Evolutionary conservation across 2,329 filamentous ascomycete species (phyloP), one percentile per base, ranked within the genome.

Genomic region (Fusarium fracticaudum): DNA sequence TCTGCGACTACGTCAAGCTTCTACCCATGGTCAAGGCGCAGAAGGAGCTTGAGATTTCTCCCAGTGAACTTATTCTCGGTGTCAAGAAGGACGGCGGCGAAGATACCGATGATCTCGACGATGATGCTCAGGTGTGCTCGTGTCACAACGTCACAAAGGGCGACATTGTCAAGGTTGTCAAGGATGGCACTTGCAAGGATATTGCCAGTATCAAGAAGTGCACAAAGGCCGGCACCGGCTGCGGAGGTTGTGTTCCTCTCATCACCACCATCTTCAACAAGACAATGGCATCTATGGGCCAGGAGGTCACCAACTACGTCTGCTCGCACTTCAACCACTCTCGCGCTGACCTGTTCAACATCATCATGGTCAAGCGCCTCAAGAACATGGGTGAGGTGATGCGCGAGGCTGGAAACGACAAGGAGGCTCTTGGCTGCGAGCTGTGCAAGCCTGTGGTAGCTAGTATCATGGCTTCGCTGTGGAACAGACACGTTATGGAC

Each of bases 91-190:
- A 90, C 0, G 93, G 91, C 0, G 93, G 91, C 6, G 94, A 94
- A 17, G 93, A 95, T 35, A 91, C 87, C 2, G 93, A 93, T 75
- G 94, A 97, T 77, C 87, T 97, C 74, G 89, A 92, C 58, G 94
- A 96, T 76, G 94, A 96, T 79, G 94, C 93, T 0, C 95, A 98
- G 80, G 92, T 98, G 70, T 98, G 95, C 82, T 96, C 94, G 3
- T 98, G 95, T 77, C 95, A 98, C 85, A 98, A 98, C 80, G 95
- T 98, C 47, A 92, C 91, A 31, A 98, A 98, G 81, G 93, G 93
- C 22, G 93, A 96, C 76, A 87, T 98, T 1, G 90, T 92, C 50
- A 88, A 88, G 9, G 86, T 86, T 5, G 89, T 96, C 80, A 95
- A 95, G 77, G 90, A 92, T 60, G 94, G 93, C 44, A 91, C 88